Evolutionary conservation across 139 green algal species (phyloP).

Genomic region (Chlorella sp.): DNA sequence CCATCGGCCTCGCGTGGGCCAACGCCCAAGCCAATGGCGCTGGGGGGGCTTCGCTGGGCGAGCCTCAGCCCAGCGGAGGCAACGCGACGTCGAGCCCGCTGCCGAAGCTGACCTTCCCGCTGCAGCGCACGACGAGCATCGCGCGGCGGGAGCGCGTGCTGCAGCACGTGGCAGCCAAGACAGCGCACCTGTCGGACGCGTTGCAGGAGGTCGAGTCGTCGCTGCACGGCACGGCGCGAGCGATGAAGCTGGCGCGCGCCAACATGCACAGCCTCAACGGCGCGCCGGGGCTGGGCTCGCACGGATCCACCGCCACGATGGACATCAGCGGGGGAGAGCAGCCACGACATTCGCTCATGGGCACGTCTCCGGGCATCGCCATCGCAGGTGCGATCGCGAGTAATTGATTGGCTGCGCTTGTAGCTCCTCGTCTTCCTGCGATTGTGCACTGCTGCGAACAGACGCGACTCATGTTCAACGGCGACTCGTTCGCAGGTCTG

Average conservation of each 20-base stretch:
- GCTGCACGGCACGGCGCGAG: not conserved
- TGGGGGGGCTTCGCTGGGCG: not conserved
- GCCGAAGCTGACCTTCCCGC: not conserved
- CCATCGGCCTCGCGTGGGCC: too few relatives aligned
- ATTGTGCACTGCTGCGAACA: too few relatives aligned
- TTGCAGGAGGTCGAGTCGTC: not conserved
- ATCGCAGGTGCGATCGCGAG: not conserved
- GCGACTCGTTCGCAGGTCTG: not conserved
- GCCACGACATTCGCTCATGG: not conserved
- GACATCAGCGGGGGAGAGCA: not conserved
- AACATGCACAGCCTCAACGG: not conserved
- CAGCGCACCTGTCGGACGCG: not conserved
- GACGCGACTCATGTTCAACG: not conserved
- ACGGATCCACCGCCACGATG: not conserved
- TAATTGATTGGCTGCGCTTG: not conserved
- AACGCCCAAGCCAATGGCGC: too few relatives aligned
- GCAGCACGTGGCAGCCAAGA: not conserved
- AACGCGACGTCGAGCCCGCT: not conserved
- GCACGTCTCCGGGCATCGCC: not conserved
- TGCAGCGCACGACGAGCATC: not conserved
- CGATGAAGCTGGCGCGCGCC: not conserved
- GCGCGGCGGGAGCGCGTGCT: not conserved
- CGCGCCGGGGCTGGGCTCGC: too few relatives aligned
- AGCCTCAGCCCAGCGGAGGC: not conserved
- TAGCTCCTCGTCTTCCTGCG: not conserved